These are phyloP conservation scores for Herpomyces periplanetae DNA, from an alignment of 2,329 filamentous ascomycete genomes.

Conservation along the genomic window DNA sequence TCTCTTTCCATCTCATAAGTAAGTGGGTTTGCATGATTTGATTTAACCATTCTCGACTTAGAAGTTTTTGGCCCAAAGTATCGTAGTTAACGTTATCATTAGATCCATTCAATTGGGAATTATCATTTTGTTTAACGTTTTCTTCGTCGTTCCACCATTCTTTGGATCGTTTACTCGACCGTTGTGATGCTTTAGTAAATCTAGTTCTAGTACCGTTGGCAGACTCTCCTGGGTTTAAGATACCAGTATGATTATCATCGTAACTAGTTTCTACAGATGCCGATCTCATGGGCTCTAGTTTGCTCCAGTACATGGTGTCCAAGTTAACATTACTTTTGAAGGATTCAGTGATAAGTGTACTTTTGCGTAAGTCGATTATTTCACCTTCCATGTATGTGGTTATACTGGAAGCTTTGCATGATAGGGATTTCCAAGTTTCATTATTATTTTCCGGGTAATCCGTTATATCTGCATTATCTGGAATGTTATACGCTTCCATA, in stretches of 20 bases:
- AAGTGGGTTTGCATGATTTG: conserved; percentile 9
- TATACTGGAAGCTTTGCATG: conserved; percentile 9
- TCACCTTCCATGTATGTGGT: conserved; percentile 26
- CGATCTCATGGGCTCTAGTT: conserved; percentile 9
- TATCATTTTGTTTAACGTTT: conserved; percentile 10
- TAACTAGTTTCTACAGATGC: too few relatives aligned
- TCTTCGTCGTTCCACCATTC: conserved; percentile 10
- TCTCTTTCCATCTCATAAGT: conserved; percentile 14
- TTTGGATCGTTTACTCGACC: conserved; percentile 10
- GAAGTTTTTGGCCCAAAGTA: too few relatives aligned
- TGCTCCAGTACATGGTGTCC: conserved; percentile 12
- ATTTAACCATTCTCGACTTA: conserved; percentile 9
- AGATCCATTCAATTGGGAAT: too few relatives aligned
- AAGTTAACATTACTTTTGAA: conserved; percentile 11
- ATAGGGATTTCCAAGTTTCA: conserved; percentile 5
- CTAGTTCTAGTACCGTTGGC: too few relatives aligned
- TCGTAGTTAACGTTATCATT: too few relatives aligned
- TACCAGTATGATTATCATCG: too few relatives aligned
- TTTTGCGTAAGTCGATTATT: conserved; percentile 17
- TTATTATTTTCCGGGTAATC: conserved; percentile 1
- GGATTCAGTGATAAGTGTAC: conserved; percentile 13
- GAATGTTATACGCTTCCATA: conserved; percentile 29
- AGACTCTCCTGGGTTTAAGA: too few relatives aligned
- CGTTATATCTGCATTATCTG: conserved; percentile 8
- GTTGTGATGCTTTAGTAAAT: too few relatives aligned